Conservation (phyloP, 164 flowering plant genomes). For the Vitis cinerea region DNA sequence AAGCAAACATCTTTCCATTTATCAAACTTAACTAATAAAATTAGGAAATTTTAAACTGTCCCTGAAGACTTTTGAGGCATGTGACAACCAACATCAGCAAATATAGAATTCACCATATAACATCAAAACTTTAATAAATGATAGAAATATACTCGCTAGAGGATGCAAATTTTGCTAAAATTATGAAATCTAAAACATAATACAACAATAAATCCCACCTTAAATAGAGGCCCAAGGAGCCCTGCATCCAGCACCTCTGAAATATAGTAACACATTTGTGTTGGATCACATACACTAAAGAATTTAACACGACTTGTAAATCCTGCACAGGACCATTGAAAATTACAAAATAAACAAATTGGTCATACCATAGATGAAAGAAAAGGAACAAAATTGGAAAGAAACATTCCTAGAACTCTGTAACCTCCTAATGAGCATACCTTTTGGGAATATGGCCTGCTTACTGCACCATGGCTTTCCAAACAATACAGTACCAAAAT, state of each 20-base stretch:
- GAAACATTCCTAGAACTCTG: neutral
- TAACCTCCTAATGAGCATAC: constrained; percentile 25
- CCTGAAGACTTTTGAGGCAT: too few species aligned
- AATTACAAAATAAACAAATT: neutral
- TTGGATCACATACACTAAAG: constrained; percentile 52
- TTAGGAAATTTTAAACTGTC: too few species aligned
- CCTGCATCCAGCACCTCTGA: constrained; percentile 86
- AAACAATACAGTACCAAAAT: constrained; percentile 44
- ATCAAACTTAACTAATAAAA: too few species aligned
- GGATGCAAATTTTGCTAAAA: too few species aligned
- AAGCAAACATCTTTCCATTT: too few species aligned
- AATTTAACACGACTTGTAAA: constrained; percentile 67
- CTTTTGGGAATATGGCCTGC: constrained; percentile 70
- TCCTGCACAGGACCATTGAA: constrained; percentile 42
- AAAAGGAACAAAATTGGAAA: neutral
- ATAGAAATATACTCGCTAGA: too few species aligned
- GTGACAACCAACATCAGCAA: too few species aligned
- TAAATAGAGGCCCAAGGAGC: constrained; percentile 74
- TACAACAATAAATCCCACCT: constrained; percentile 37
- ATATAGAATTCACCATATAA: too few species aligned
- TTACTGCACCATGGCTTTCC: constrained; percentile 65
- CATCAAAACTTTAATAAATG: too few species aligned
- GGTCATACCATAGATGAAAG: neutral
- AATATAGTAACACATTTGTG: constrained; percentile 42
- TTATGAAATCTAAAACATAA: neutral